Evolutionary conservation across 495 filamentous ascomycete species (phyloP).

Genomic region (Elasticomyces elasticus): DNA sequence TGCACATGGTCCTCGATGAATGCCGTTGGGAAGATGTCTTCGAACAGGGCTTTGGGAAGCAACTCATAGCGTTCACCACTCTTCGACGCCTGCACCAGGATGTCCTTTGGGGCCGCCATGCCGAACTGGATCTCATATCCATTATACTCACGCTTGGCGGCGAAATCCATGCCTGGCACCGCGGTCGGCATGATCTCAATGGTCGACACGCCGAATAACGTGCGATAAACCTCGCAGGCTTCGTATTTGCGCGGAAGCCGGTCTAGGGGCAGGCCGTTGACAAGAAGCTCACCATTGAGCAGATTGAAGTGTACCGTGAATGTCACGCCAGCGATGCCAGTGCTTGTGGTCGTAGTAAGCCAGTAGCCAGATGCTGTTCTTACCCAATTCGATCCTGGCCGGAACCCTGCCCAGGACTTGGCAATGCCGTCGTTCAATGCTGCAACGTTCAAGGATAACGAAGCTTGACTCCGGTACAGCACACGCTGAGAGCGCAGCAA

Average conservation of each 20-base stretch:
- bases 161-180: constrained; percentile 39
- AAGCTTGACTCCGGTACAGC: background rate
- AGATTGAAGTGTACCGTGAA: constrained; percentile 42
- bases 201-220: constrained; percentile 36
- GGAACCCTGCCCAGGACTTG: constrained; percentile 17
- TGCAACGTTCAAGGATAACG: background rate
- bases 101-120: constrained; percentile 20
- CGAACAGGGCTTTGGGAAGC: constrained; percentile 36
- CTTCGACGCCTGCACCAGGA: constrained; percentile 24
- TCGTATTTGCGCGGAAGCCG: constrained; percentile 42
- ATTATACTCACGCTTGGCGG: constrained; percentile 24
- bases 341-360: constrained; percentile 25
- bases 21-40: constrained; percentile 35
- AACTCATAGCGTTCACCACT: constrained; percentile 33
- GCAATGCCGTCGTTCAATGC: constrained; percentile 10
- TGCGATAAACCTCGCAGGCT: constrained; percentile 32
- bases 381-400: constrained; percentile 10
- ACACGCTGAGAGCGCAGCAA: background rate
- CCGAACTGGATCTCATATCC: constrained; percentile 37
- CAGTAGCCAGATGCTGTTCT: constrained; percentile 23
- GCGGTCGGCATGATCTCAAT: constrained; percentile 37
- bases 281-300: constrained; percentile 45
- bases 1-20: constrained; percentile 44
- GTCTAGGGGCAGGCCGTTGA: constrained; percentile 44
- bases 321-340: constrained; percentile 4